Conservation (phyloP, 306 rosid species). For the Vigna reflexopilosa region DNA sequence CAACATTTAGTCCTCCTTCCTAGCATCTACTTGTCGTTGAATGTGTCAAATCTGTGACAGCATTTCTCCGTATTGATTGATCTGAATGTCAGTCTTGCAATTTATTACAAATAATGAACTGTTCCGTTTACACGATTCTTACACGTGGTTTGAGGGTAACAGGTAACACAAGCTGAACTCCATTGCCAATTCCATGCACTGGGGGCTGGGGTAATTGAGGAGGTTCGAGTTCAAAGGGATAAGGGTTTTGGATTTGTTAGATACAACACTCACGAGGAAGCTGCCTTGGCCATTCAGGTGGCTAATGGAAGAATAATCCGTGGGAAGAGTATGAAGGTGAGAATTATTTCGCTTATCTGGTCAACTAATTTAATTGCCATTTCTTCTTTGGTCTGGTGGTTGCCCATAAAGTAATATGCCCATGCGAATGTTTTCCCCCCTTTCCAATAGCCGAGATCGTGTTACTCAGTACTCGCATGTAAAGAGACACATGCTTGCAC, state of each 20-base stretch:
- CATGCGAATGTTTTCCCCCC: not conserved
- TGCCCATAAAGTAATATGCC: constrained; percentile 4
- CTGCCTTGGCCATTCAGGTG: constrained; percentile 69
- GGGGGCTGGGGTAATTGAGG: constrained; percentile 70
- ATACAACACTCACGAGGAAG: constrained; percentile 66
- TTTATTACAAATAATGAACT: constrained; percentile 34
- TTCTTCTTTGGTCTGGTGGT: constrained; percentile 30
- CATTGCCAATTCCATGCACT: constrained; percentile 64
- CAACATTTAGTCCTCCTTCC: constrained; percentile 3
- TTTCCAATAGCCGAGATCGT: not conserved
- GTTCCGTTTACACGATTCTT: constrained; percentile 14
- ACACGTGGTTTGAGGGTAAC: constrained; percentile 38
- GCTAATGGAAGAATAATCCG: constrained; percentile 65
- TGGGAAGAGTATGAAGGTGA: constrained; percentile 67
- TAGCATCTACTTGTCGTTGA: constrained; percentile 32
- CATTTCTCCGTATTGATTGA: constrained; percentile 4
- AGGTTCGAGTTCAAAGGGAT: constrained; percentile 71
- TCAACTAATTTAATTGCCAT: constrained; percentile 27
- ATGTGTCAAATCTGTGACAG: constrained; percentile 22
- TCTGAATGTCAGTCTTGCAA: constrained; percentile 17
- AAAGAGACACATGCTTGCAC: constrained; percentile 1
- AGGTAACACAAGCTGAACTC: constrained; percentile 70
- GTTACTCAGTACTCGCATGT: constrained; percentile 1
- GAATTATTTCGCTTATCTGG: constrained; percentile 38
- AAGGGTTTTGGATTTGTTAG: constrained; percentile 76